Evolutionary conservation across 495 filamentous ascomycete genomes (phyloP).

Genomic region (Penicillium arizonense): DNA sequence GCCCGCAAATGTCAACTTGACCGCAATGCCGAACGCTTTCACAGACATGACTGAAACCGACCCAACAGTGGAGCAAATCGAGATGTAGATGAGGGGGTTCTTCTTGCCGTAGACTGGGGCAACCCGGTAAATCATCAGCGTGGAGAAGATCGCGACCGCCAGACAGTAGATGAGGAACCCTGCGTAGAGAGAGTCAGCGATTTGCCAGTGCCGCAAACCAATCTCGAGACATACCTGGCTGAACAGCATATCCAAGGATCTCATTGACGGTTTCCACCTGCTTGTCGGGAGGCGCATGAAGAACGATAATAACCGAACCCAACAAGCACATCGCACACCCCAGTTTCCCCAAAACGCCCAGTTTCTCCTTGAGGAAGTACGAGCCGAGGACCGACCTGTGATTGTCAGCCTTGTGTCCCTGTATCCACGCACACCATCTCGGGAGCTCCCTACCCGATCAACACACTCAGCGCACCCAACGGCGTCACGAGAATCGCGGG

Average conservation of each 20-base stretch:
- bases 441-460: constrained; percentile 67
- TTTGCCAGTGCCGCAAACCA: neutral
- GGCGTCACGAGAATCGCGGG: constrained; percentile 97
- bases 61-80: constrained; percentile 95
- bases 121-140: constrained; percentile 93
- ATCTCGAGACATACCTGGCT: constrained; percentile 63
- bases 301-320: constrained; percentile 93
- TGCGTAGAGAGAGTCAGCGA: constrained; percentile 27
- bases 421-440: neutral
- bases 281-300: constrained; percentile 93
- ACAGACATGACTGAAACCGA: constrained; percentile 98
- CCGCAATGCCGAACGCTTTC: constrained; percentile 94
- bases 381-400: constrained; percentile 82
- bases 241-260: constrained; percentile 83
- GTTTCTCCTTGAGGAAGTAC: constrained; percentile 86
- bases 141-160: constrained; percentile 74
- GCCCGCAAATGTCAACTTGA: constrained; percentile 87
- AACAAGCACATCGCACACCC: constrained; percentile 96
- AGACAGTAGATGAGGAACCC: constrained; percentile 85
- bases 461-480: constrained; percentile 84
- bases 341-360: constrained; percentile 86
- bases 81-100: constrained; percentile 93
- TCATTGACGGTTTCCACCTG: constrained; percentile 83
- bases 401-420: constrained; percentile 27
- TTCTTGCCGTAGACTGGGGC: constrained; percentile 86